phyloP scores from a whole-genome alignment of 176 grass and related monocot species.

The Juncus effusus region DNA sequence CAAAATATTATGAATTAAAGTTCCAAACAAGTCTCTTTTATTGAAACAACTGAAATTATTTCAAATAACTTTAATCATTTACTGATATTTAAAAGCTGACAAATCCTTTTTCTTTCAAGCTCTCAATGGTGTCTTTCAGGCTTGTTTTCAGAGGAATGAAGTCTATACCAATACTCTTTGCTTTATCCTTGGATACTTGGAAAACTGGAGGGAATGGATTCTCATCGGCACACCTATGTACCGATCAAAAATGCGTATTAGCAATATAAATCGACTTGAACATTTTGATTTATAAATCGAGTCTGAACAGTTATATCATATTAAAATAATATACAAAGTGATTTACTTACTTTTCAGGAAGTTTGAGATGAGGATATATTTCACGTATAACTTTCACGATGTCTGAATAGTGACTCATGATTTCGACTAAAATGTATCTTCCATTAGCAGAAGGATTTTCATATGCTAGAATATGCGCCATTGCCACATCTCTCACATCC shows the following conservation, averaged over 20 bases:
- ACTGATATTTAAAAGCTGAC: slow-evolving; percentile 13
- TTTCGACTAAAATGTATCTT: slow-evolving; percentile 34
- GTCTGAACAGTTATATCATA: no score
- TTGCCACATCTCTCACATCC: slow-evolving; percentile 31
- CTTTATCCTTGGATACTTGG: slow-evolving; percentile 56
- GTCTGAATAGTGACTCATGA: slow-evolving; percentile 23
- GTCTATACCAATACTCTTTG: slow-evolving; percentile 33
- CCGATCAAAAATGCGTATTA: neutral
- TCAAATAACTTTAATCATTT: no score
- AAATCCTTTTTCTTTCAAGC: slow-evolving; percentile 67
- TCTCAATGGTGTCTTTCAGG: slow-evolving; percentile 54
- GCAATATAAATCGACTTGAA: neutral
- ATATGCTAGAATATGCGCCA: slow-evolving; percentile 29
- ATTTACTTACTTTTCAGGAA: slow-evolving; percentile 28
- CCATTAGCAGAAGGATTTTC: slow-evolving; percentile 26
- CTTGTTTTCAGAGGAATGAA: slow-evolving; percentile 33
- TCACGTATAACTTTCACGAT: slow-evolving; percentile 33
- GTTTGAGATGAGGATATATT: slow-evolving; percentile 31
- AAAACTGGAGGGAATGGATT: slow-evolving; percentile 45
- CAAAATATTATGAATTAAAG: no score
- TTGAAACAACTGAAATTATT: no score
- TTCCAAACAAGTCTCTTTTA: no score
- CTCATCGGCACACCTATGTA: slow-evolving; percentile 48
- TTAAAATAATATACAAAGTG: neutral
- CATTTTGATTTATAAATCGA: neutral